These are phyloP conservation scores for Phytophthora parvispora DNA, from an alignment of 352 stramenopile genomes.

Conservation along the genomic window DNA sequence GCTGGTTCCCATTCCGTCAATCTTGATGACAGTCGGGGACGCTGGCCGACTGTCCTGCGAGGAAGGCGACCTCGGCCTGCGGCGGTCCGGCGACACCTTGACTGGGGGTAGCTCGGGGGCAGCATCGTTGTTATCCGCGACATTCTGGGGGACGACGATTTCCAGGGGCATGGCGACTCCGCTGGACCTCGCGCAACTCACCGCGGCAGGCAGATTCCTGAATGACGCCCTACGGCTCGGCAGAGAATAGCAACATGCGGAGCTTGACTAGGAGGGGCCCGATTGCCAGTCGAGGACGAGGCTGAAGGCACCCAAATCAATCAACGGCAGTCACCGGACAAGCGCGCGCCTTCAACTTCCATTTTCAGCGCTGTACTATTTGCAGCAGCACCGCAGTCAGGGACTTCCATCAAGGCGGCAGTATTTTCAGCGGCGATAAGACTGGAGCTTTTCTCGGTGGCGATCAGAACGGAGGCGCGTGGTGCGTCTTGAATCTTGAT, in stretches of 20 bases:
- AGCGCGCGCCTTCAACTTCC: slow-evolving; percentile 23
- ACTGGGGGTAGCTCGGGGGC: slow-evolving; percentile 5
- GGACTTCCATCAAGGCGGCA: slow-evolving; percentile 20
- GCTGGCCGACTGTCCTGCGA: slow-evolving; percentile 23
- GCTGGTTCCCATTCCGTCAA: slow-evolving; percentile 32
- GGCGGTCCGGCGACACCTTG: slow-evolving; percentile 12
- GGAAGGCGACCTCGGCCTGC: slow-evolving; percentile 21
- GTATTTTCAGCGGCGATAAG: slow-evolving; percentile 34
- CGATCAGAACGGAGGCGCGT: slow-evolving; percentile 23
- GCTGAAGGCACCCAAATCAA: slow-evolving; percentile 33
- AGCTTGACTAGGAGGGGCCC: neutral
- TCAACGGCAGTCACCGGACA: slow-evolving; percentile 45
- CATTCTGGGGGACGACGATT: slow-evolving; percentile 8
- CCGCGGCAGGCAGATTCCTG: slow-evolving; percentile 31
- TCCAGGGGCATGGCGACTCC: slow-evolving; percentile 23
- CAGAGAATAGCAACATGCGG: slow-evolving; percentile 25
- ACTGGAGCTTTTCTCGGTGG: slow-evolving; percentile 26
- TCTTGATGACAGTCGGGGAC: slow-evolving; percentile 29
- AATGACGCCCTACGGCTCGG: slow-evolving; percentile 20
- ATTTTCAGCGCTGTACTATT: slow-evolving; percentile 34
- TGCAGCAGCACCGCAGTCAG: slow-evolving; percentile 7
- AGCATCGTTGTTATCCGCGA: slow-evolving; percentile 1
- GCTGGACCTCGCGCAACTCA: slow-evolving; percentile 2
- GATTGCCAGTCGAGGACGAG: slow-evolving; percentile 32
- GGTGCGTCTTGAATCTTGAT: neutral